phyloP scores from a whole-genome alignment of 306 rosid genomes.

The Fagus sylvatica region DNA sequence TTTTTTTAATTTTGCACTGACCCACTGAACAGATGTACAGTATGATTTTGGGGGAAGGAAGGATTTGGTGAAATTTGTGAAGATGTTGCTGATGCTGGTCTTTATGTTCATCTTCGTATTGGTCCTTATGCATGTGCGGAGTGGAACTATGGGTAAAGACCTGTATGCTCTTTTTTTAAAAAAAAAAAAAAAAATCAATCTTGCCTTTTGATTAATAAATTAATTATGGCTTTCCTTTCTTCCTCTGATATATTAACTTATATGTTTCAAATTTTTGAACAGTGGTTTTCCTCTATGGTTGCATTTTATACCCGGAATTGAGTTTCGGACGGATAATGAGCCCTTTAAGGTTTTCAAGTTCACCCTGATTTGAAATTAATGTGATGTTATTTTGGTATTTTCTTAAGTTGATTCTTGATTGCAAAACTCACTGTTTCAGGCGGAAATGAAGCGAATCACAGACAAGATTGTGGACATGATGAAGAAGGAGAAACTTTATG shows the following conservation, averaged over 20 bases:
- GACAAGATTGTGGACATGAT: constrained; percentile 78
- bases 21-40: constrained; percentile 39
- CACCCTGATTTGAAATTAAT: constrained; percentile 3
- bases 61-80: constrained; percentile 77
- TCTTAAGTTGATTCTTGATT: not conserved
- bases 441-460: constrained; percentile 84
- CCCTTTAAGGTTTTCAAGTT: constrained; percentile 62
- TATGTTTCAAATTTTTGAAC: constrained; percentile 27
- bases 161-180: not conserved
- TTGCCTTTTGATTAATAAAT: not conserved
- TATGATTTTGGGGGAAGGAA: constrained; percentile 71
- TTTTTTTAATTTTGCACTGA: not conserved
- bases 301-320: constrained; percentile 75
- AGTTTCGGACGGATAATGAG: constrained; percentile 78
- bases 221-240: not conserved
- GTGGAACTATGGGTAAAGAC: constrained; percentile 90
- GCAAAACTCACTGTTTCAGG: constrained; percentile 47
- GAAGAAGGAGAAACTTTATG: constrained; percentile 84
- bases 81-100: constrained; percentile 79
- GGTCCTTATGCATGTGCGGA: constrained; percentile 98
- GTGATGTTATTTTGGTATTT: not conserved
- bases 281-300: constrained; percentile 95
- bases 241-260: not conserved
- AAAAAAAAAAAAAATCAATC: not conserved
- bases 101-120: constrained; percentile 83